These are phyloP conservation scores for Neonectria punicea DNA, from an alignment of 2,329 filamentous ascomycete genomes.

Conservation along the genomic window DNA sequence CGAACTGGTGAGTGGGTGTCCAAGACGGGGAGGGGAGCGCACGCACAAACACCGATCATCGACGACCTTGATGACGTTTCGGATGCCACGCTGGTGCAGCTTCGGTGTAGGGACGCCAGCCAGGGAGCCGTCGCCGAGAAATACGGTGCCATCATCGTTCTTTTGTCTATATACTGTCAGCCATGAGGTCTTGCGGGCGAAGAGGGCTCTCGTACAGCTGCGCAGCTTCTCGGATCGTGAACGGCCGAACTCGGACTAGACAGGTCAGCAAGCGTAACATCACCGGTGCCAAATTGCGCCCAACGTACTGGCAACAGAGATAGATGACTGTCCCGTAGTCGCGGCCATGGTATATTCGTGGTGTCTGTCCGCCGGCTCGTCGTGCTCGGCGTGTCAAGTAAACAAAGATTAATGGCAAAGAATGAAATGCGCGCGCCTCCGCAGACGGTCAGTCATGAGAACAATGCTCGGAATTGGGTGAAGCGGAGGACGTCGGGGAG, in stretches of 20 bases:
- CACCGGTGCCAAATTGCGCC: background rate
- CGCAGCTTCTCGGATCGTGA: conserved; percentile 91
- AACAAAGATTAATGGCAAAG: conserved; percentile 32
- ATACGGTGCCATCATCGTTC: conserved; percentile 86
- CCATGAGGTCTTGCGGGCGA: background rate
- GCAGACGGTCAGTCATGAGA: conserved; percentile 33
- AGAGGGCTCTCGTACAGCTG: conserved; percentile 70
- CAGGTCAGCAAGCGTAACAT: conserved; percentile 41
- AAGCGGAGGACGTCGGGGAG: conserved; percentile 1
- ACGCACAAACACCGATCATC: conserved; percentile 94
- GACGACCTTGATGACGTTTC: conserved; percentile 93
- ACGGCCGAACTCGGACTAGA: conserved; percentile 75
- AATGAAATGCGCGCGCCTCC: conserved; percentile 30
- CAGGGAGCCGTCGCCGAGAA: conserved; percentile 95
- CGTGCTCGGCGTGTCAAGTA: conserved; percentile 27
- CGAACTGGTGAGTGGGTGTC: background rate
- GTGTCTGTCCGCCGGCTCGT: conserved; percentile 3
- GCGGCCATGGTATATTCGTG: conserved; percentile 35
- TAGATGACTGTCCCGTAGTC: conserved; percentile 59
- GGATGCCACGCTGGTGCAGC: conserved; percentile 84
- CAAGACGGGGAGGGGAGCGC: conserved; percentile 32
- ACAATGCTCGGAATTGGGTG: conserved; percentile 32
- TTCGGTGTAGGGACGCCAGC: conserved; percentile 88
- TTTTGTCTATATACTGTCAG: conserved; percentile 59
- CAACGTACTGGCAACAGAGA: conserved; percentile 65